These are phyloP conservation scores for Globisporangium carolinianum DNA, from an alignment of 352 stramenopile species.

Conservation along the genomic window DNA sequence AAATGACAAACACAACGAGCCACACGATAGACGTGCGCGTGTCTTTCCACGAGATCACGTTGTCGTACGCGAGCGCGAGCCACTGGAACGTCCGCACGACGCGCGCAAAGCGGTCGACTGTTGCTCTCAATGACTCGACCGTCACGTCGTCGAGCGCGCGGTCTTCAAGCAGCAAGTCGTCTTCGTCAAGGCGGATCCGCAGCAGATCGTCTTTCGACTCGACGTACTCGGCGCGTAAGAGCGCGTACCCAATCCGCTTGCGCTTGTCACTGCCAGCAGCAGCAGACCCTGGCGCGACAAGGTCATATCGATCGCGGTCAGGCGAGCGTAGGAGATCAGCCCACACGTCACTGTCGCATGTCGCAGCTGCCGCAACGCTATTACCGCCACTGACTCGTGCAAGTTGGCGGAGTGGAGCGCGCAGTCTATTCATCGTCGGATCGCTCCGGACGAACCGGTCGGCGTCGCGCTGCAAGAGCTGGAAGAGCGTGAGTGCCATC, in stretches of 20 bases:
- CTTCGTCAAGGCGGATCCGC: slow-evolving; percentile 43
- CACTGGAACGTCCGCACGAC: slow-evolving; percentile 66
- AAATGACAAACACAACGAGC: slow-evolving; percentile 50
- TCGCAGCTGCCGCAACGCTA: slow-evolving; percentile 12
- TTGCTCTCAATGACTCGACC: slow-evolving; percentile 67
- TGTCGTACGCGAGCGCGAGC: slow-evolving; percentile 65
- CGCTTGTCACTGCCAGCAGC: slow-evolving; percentile 21
- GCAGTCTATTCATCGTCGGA: slow-evolving; percentile 35
- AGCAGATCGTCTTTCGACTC: slow-evolving; percentile 71
- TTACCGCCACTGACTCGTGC: slow-evolving; percentile 32
- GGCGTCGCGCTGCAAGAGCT: slow-evolving; percentile 69
- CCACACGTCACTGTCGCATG: background rate
- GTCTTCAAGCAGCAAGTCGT: slow-evolving; percentile 34
- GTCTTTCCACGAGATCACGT: slow-evolving; percentile 85
- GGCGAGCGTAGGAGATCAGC: slow-evolving; percentile 20
- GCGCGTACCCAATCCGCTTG: slow-evolving; percentile 44
- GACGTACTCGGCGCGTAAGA: slow-evolving; percentile 60
- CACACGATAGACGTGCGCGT: slow-evolving; percentile 67
- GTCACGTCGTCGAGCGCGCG: slow-evolving; percentile 76
- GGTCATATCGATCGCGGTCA: slow-evolving; percentile 40
- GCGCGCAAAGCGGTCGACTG: slow-evolving; percentile 65
- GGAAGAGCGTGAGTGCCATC: slow-evolving; percentile 63
- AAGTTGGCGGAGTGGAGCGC: slow-evolving; percentile 33
- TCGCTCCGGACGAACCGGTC: slow-evolving; percentile 57
- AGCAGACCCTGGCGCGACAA: slow-evolving; percentile 21